phyloP scores from a whole-genome alignment of 345 rosid species.

The Eutrema heterophyllum region DNA sequence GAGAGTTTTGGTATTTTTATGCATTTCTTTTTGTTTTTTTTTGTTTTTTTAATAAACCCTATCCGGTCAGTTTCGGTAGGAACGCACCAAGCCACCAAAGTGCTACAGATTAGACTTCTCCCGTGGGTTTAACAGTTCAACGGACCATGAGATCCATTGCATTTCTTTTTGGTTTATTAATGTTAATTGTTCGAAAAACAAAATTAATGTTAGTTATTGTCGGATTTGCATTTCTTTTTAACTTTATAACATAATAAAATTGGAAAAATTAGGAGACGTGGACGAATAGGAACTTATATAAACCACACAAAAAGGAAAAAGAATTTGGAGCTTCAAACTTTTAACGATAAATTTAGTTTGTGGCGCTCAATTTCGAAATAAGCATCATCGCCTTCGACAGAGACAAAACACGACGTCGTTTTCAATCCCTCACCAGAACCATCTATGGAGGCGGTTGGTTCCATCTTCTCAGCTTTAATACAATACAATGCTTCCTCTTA shows the following conservation, averaged over 20 bases:
- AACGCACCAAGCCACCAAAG: no score
- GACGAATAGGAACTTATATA: slow-evolving; percentile 13
- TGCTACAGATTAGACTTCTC: no score
- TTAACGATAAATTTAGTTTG: slow-evolving; percentile 8
- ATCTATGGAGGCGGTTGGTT: not conserved
- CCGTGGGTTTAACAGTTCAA: no score
- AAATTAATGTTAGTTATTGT: no score
- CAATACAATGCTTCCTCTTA: slow-evolving; percentile 12
- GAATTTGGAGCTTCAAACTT: not conserved
- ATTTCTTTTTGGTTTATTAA: not conserved
- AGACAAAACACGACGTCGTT: slow-evolving; percentile 25
- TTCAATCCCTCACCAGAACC: slow-evolving; percentile 16
- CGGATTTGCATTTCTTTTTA: not conserved
- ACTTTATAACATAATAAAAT: not conserved
- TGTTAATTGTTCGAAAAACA: no score
- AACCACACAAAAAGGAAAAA: slow-evolving; percentile 4
- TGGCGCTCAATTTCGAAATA: slow-evolving; percentile 31
- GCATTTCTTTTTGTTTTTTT: not conserved
- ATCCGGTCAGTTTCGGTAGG: no score
- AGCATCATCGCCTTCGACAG: not conserved
- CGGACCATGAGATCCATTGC: no score
- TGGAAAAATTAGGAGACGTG: slow-evolving; percentile 14
- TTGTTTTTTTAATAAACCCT: no score
- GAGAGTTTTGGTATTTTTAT: not conserved
- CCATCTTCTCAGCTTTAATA: slow-evolving; percentile 2